Percentiles rank a stretch among this genome's conserved stretches.
Evolutionary conservation across 2,329 filamentous ascomycete genomes (phyloP).

Genomic region (Clarireedia homoeocarpa): DNA sequence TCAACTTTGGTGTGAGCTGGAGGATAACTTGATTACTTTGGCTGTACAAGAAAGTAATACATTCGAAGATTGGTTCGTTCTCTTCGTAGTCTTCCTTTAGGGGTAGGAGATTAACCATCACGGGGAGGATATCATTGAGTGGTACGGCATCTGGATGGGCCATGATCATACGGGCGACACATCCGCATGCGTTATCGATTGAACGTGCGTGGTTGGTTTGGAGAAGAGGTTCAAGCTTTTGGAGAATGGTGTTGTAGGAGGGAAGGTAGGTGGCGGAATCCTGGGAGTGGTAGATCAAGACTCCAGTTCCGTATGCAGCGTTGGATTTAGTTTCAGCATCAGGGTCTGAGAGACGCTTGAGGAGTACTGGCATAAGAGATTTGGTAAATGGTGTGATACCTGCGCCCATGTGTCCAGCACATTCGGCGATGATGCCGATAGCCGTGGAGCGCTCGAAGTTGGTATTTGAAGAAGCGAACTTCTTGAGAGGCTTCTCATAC

Average conservation of each 20-base stretch:
- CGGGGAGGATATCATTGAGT: constrained; percentile 72
- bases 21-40: constrained; percentile 61
- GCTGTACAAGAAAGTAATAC: constrained; percentile 80
- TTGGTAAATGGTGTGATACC: constrained; percentile 77
- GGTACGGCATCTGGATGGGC: constrained; percentile 79
- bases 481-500: constrained; percentile 86
- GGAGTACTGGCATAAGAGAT: constrained; percentile 67
- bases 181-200: constrained; percentile 89
- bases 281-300: constrained; percentile 74
- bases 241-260: constrained; percentile 68
- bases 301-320: constrained; percentile 82
- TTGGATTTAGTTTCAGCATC: constrained; percentile 92
- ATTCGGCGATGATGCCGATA: constrained; percentile 87
- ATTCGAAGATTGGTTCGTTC: constrained; percentile 88
- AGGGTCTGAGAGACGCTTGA: constrained; percentile 83
- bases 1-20: constrained; percentile 59
- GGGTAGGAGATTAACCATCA: constrained; percentile 70
- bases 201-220: constrained; percentile 70
- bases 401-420: constrained; percentile 73
- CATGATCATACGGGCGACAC: constrained; percentile 85
- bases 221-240: constrained; percentile 79
- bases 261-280: constrained; percentile 64
- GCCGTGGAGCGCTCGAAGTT: constrained; percentile 81
- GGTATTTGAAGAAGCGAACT: constrained; percentile 80
- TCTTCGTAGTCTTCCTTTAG: constrained; percentile 92